Evolutionary conservation across 2,329 filamentous ascomycete species (phyloP).

Genomic region (Tolypocladium cylindrosporum): DNA sequence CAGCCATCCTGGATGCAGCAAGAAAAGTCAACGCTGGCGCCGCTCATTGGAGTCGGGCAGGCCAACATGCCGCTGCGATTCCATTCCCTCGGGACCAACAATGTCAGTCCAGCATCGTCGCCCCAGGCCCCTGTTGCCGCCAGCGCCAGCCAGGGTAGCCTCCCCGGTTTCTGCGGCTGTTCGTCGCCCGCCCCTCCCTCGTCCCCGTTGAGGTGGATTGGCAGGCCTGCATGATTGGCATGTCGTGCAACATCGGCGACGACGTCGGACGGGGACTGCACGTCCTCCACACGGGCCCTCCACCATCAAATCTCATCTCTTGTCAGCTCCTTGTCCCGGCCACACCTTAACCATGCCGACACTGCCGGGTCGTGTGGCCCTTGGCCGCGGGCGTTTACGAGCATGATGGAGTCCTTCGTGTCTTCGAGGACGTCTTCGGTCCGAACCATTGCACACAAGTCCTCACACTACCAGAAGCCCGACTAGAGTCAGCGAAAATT

Average conservation of each 20-base stretch:
- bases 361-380: background rate
- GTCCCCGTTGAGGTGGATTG: background rate
- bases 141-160: background rate
- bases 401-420: background rate
- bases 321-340: slow-evolving; percentile 5
- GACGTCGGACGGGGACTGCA: background rate
- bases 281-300: slow-evolving; percentile 5
- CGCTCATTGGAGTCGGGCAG: background rate
- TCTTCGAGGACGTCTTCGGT: background rate
- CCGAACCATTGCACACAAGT: background rate
- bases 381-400: background rate
- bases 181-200: background rate
- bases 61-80: background rate
- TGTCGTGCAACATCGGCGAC: slow-evolving; percentile 8
- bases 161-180: background rate
- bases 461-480: background rate
- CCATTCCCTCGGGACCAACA: slow-evolving; percentile 7
- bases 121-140: background rate
- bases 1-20: background rate
- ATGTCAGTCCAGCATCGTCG: background rate
- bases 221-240: background rate
- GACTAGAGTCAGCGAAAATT: background rate
- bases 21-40: background rate
- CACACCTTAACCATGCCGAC: slow-evolving; percentile 1
- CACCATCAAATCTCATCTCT: slow-evolving; percentile 5